Base-by-base conservation (phyloP, 306 rosid genomes). In the Vicia sativa region DNA sequence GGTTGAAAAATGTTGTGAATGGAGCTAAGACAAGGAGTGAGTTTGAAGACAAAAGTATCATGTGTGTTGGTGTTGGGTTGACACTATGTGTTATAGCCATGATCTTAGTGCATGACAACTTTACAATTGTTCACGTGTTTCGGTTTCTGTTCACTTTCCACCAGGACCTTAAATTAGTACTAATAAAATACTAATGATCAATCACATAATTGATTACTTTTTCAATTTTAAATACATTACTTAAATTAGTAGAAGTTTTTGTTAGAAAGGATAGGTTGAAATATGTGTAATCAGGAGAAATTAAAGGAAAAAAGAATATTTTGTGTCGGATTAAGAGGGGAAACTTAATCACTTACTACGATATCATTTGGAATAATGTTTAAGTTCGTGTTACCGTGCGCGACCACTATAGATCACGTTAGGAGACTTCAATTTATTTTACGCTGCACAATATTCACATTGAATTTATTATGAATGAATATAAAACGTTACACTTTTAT, bases 51-150 rank as follows among this genome's bases (percentile, higher is more conserved):
- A 5, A 25, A 62, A 39, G 10, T 43, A 2, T 34, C 21, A 14
- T 3, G n/a, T 52, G 57, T 19, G 57, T 52, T 10, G 23, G 23
- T 50, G 77, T 65, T 66, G 2, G 66, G 60, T 46, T 67, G 71
- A 9, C 12, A 16, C 10, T 57, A 21, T 34, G 37, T 50, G 25
- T 14, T 6, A n/a, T 73, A 26, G 19, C 35, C 42, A 2, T 67
- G 2, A 6, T 43, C 45, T 6, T 34, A 34, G 2, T 7, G 38
- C 9, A 57, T 43, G 4, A 1, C 29, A 18, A 18, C 14, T 3
- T 6, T 46, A 46, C 53, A 2, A 46, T 46, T 9, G 23, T 25
- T 23, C 14, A 34, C 38, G 7, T 34, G 38, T 34, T 34, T 34
- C 1, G 38, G 38, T 34, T 34, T 12, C 42, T 34, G 15, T 45